Percentiles rank a stretch among this genome's conserved stretches.
Evolutionary conservation across 2,329 filamentous ascomycete species (phyloP).

Genomic region (Pseudogymnoascus destructans): DNA sequence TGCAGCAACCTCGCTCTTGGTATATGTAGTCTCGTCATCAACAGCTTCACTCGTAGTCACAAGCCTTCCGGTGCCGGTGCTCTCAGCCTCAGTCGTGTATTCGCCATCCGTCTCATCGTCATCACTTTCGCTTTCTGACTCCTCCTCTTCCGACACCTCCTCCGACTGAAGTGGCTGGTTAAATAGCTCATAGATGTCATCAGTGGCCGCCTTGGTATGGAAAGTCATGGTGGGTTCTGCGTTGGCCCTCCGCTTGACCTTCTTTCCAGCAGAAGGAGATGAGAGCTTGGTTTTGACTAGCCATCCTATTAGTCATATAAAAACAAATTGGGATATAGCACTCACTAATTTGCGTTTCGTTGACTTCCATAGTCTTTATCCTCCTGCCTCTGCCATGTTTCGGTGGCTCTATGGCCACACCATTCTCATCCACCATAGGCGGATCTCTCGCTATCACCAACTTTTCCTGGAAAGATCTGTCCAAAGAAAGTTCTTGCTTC

Average conservation of each 20-base stretch:
- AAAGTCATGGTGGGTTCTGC: constrained; percentile 95
- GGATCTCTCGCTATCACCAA: constrained; percentile 26
- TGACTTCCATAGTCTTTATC: constrained; percentile 72
- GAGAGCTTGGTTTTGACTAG: constrained; percentile 89
- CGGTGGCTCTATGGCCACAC: constrained; percentile 34
- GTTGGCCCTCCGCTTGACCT: constrained; percentile 57
- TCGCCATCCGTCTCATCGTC: constrained; percentile 51
- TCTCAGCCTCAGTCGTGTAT: constrained; percentile 78
- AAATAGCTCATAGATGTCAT: constrained; percentile 96
- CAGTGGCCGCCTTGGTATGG: constrained; percentile 85
- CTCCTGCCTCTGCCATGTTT: constrained; percentile 44
- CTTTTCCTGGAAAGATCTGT: constrained; percentile 21
- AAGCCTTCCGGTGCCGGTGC: constrained; percentile 63
- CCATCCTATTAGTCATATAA: constrained; percentile 23
- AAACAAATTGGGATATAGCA: constrained; percentile 15
- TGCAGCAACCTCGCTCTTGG: constrained; percentile 29
- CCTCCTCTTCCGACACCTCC: constrained; percentile 25
- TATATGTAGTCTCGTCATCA: constrained; percentile 33
- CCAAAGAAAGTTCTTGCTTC: background rate
- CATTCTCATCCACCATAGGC: constrained; percentile 46
- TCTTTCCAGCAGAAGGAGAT: constrained; percentile 74
- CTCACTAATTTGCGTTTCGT: constrained; percentile 86
- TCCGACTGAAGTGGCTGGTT: constrained; percentile 58
- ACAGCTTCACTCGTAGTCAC: constrained; percentile 53
- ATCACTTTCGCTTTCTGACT: constrained; percentile 41